Percentiles rank a stretch among this genome's conserved stretches.
phyloP scores from a whole-genome alignment of 2,329 filamentous ascomycete genomes.

The Tolypocladium endophyticum region DNA sequence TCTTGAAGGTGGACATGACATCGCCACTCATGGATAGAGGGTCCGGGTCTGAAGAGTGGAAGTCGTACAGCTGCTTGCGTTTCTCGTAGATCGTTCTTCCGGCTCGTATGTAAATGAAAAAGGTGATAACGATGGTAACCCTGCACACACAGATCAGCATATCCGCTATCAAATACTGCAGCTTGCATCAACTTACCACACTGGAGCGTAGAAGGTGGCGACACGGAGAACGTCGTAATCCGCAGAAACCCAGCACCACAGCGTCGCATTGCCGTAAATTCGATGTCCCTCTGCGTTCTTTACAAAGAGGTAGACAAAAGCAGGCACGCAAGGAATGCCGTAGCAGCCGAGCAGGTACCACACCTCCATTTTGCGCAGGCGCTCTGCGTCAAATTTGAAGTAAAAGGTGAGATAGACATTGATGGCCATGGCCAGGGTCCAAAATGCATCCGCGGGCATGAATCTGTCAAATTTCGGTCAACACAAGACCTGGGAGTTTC shows the following conservation, averaged over 20 bases:
- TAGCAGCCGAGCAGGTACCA: constrained; percentile 63
- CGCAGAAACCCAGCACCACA: constrained; percentile 72
- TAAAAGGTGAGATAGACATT: constrained; percentile 81
- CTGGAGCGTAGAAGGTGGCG: constrained; percentile 61
- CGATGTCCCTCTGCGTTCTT: constrained; percentile 35
- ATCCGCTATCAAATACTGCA: constrained; percentile 3
- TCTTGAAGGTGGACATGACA: constrained; percentile 38
- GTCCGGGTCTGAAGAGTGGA: constrained; percentile 36
- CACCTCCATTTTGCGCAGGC: constrained; percentile 57
- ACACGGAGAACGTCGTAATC: constrained; percentile 65
- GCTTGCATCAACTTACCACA: constrained; percentile 42
- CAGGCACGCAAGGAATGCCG: constrained; percentile 59
- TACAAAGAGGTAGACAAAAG: constrained; percentile 58
- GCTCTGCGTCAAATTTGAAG: constrained; percentile 54
- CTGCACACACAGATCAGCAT: constrained; percentile 20
- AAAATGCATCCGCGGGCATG: constrained; percentile 64
- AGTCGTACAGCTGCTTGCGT: constrained; percentile 48
- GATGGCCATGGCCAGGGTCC: constrained; percentile 72
- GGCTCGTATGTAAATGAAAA: constrained; percentile 56
- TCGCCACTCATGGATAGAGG: constrained; percentile 28
- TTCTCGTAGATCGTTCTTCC: constrained; percentile 58
- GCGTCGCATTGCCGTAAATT: constrained; percentile 62
- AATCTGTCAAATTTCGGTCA: constrained; percentile 44
- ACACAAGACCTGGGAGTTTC: not conserved
- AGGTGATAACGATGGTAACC: constrained; percentile 49